Evolutionary conservation across 495 filamentous ascomycete genomes (phyloP), one percentile per base, ranked within the genome.

Genomic region (Jackrogersella multiformis): DNA sequence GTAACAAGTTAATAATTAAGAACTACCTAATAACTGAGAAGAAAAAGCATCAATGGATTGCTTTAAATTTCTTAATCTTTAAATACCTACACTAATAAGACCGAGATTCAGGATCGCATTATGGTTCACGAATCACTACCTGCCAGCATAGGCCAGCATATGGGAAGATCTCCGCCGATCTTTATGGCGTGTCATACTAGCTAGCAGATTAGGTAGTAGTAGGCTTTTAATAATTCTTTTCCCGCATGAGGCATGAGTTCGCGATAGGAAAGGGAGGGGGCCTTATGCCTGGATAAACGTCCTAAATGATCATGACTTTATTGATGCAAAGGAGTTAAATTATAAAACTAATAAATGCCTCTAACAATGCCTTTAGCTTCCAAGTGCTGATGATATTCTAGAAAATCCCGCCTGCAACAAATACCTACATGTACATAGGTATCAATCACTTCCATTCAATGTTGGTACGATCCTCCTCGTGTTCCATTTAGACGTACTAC

Each of bases 111-210:
- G 18, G 30, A 54, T 51, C 38, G 48, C 55, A 58, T 64, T 55
- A 35, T 51, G 60, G 38, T 44, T 53, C 41, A 38, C 66, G 66
- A 69, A 69, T 69, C 66, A 65, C 6, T 56, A 48, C 51, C 24
- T 42, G 66, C 61, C 66, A 69, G 56, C 66, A 61, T 64, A 61
- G 28, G 49, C n/a, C n/a, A n/a, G n/a, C n/a, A n/a, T n/a, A n/a
- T 18, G 53, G 36, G 61, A 44, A 64, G 61, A 61, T 61, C 52
- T 61, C 56, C 45, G 61, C 56, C 38, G 56, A 65, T 64, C 56
- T 69, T 56, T 45, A 61, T 54, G 66, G 61, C 61, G 66, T 69
- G 66, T 69, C 66, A 57, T 65, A 65, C 51, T 64, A 38, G n/a
- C n/a, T n/a, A n/a, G n/a, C n/a, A n/a, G n/a, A n/a, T n/a, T n/a